Evolutionary conservation across 805 yeast genomes (phyloP).

Genomic region (Lachancea cidri): DNA sequence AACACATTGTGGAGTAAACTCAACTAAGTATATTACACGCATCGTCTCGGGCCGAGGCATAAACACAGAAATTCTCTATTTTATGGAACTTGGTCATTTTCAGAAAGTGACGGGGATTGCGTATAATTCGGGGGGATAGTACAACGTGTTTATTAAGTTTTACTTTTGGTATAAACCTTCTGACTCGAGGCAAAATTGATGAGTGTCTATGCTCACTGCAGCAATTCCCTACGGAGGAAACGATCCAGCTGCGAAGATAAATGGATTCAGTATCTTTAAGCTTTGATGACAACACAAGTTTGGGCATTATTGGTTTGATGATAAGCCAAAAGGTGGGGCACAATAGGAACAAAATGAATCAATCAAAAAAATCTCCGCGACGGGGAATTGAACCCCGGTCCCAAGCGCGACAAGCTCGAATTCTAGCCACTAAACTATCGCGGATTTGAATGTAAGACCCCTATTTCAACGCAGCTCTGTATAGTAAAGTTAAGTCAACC

Average conservation of each 20-base stretch:
- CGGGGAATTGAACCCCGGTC: constrained; percentile 28
- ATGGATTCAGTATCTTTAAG: constrained; percentile 17
- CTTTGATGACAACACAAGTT: constrained; percentile 13
- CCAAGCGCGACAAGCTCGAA: constrained; percentile 27
- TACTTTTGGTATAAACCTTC: constrained; percentile 12
- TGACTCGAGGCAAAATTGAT: constrained; percentile 5
- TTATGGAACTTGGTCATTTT: constrained; percentile 23
- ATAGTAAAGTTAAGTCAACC: no score
- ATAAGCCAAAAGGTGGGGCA: neutral
- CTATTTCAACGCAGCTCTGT: no score
- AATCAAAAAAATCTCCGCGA: constrained; percentile 22
- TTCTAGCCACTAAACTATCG: constrained; percentile 29
- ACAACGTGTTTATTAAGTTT: constrained; percentile 7
- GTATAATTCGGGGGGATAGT: constrained; percentile 9
- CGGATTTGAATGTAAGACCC: no score
- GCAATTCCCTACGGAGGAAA: neutral
- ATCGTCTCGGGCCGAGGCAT: constrained; percentile 25
- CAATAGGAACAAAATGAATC: neutral
- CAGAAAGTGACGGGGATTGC: constrained; percentile 17
- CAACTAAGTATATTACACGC: constrained; percentile 29
- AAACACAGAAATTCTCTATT: constrained; percentile 19
- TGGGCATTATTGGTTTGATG: constrained; percentile 16
- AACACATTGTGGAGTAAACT: constrained; percentile 28
- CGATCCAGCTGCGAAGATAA: constrained; percentile 24
- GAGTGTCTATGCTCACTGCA: constrained; percentile 5